Percentiles rank a stretch among this genome's conserved stretches.
Conservation (phyloP, 2,329 filamentous ascomycete genomes). For the Graphiopsis chlorocephala region DNA sequence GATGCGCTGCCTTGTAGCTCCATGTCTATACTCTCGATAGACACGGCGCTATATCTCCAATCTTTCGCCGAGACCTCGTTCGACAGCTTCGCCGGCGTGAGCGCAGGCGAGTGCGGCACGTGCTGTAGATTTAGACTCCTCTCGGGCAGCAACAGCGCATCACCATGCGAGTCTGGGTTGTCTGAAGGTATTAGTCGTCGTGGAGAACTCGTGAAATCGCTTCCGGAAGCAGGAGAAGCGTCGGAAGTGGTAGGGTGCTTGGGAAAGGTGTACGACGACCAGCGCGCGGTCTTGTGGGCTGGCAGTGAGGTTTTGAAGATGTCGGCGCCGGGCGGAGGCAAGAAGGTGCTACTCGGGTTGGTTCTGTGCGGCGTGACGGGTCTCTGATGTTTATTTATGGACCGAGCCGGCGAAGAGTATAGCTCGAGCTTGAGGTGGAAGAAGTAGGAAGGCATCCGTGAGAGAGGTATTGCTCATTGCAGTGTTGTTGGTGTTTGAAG, state of each 20-base stretch:
- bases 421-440: conserved; percentile 63
- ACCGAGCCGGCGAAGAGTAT: conserved; percentile 40
- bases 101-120: conserved; percentile 33
- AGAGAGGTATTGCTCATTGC: conserved; percentile 1
- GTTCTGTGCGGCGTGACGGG: not conserved
- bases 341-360: conserved; percentile 29
- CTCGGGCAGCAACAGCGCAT: conserved; percentile 36
- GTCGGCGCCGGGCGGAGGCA: conserved; percentile 42
- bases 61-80: conserved; percentile 58
- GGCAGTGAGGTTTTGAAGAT: conserved; percentile 47
- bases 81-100: conserved; percentile 37
- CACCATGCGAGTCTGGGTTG: conserved; percentile 31
- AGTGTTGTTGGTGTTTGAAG: not conserved
- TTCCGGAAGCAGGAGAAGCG: conserved; percentile 1
- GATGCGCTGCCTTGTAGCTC: conserved; percentile 31
- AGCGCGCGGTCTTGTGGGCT: conserved; percentile 40
- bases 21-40: conserved; percentile 79
- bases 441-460: conserved; percentile 50
- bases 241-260: conserved; percentile 13
- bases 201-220: conserved; percentile 15
- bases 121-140: conserved; percentile 36
- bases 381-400: not conserved
- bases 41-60: conserved; percentile 78
- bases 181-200: conserved; percentile 3
- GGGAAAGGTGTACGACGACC: conserved; percentile 30